Conservation (phyloP, 352 stramenopile genomes). For the Pelagophyceae sp. region DNA sequence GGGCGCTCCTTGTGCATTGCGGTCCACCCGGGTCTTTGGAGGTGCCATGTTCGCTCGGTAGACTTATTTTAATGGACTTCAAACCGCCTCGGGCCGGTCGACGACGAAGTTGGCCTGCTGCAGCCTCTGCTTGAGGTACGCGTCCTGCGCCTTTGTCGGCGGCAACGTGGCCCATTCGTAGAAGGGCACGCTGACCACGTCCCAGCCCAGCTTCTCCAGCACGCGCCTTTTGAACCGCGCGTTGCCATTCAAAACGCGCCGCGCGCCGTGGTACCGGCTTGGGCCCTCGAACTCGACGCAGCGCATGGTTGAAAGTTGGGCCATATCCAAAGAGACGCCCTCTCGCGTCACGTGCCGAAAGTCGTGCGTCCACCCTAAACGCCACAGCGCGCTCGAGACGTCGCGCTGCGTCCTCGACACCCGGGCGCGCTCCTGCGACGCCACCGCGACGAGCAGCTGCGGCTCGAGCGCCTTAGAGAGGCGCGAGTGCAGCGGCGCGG, state of each 20-base stretch:
- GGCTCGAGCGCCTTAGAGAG: no score
- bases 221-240: not conserved
- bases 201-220: not conserved
- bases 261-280: no score
- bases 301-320: not conserved
- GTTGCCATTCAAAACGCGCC: not conserved
- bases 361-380: not conserved
- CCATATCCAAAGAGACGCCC: not conserved
- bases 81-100: no score
- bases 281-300: not conserved
- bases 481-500: no score
- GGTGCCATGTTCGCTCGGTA: no score
- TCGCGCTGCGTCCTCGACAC: not conserved
- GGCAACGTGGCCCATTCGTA: not conserved
- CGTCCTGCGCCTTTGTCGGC: not conserved
- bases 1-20: no score
- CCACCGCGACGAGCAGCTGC: not conserved
- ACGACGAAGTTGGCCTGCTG: no score
- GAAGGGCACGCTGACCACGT: not conserved
- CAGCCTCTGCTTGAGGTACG: no score
- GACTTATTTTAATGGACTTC: no score
- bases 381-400: not conserved
- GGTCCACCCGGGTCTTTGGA: no score
- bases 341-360: not conserved
- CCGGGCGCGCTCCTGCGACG: not conserved